Evolutionary conservation across 768 basidiomycete species (phyloP), one percentile per base, ranked within the genome.

Genomic region (Candolleomyces eurysporus): DNA sequence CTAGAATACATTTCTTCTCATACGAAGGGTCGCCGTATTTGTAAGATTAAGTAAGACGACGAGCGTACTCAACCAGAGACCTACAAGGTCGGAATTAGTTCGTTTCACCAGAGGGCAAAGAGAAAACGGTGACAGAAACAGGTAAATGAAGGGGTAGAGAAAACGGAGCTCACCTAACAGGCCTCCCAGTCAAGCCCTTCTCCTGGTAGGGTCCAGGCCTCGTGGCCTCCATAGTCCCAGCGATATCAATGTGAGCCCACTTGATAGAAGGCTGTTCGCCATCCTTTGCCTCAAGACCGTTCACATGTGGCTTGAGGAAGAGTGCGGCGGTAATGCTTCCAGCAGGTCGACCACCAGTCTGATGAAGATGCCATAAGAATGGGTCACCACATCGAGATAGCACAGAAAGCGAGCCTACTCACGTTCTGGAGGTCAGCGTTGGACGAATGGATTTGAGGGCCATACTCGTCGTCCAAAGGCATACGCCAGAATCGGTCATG

Each of bases 221-320:
- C 22, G 82, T 83, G 22, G 81, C 81, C 74, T 92, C 90, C 89
- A 91, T 91, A 17, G 82, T 74, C 14, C 90, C 87, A 11, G 86
- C 92, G 60, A 94, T 94, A 67, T 96, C 94, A 48, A 94, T 74
- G 72, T 95, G 94, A 0, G 93, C 94, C 92, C 93, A 96, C 63
- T 85, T 84, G 65, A 92, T 74, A 13, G 75, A 71, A 5, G 84
- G 78, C 31, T 79, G 80, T 86, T 13, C 84, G 80, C 67, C 26
- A 26, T 26, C 26, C 26, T 83, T 81, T 2, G 80, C 76, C 68
- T 91, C 88, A 59, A 88, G 84, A 4, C 90, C 91, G 26, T 89
- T 82, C 1, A 90, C 90, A 65, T 93, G 93, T 3, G 86, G 80
- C 75, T 92, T 91, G 60, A 96, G 78, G 86, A 96, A 96, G 19